Evolutionary conservation across 2,329 filamentous ascomycete species (phyloP), one percentile per base, ranked within the genome.

Genomic region (Coniochaeta hoffmannii): DNA sequence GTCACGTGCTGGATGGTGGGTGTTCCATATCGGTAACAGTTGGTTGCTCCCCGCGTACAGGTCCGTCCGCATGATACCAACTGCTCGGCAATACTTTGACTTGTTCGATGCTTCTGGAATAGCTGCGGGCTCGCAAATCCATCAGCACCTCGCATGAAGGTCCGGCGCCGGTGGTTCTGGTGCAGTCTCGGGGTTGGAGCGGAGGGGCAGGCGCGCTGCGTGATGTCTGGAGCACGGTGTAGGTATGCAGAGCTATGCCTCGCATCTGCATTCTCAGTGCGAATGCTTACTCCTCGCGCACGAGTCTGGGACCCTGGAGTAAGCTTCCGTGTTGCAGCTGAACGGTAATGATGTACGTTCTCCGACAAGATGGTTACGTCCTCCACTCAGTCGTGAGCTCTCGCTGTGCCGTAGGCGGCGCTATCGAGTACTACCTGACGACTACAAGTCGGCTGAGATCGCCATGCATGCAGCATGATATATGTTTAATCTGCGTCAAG

Each of bases 401-500:
- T 15, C 11, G 7, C 34, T 36, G 34, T 36, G 34, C 17, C 17
- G 4, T 4, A 36, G 34, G n/a, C 34, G 5, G 14, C 34, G 14
- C 15, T 36, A n/a, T n/a, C 34, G 17, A 36, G 14, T 36, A 36
- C 9, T 36, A 17, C n/a, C n/a, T 17, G 34, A 36, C 15, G 17
- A 36, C 6, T 5, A 9, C 5, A 36, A 36, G 2, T 22, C 8
- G 36, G 7, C 15, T 22, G 36, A 41, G 36, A 22, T 41, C 17
- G 36, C n/a, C 36, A 8, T 3, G 36, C 22, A 26, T 12, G 46
- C 32, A 53, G 12, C 38, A 26, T 53, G 56, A 55, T 55, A 55
- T 55, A 53, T 49, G 51, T 54, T 54, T 50, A 44, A 58, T 54
- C 26, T 57, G 57, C 50, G 52, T 50, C 26, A 50, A 56, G 54